Conservation (phyloP, 495 filamentous ascomycete species). For the Alectoria sarmentosa region DNA sequence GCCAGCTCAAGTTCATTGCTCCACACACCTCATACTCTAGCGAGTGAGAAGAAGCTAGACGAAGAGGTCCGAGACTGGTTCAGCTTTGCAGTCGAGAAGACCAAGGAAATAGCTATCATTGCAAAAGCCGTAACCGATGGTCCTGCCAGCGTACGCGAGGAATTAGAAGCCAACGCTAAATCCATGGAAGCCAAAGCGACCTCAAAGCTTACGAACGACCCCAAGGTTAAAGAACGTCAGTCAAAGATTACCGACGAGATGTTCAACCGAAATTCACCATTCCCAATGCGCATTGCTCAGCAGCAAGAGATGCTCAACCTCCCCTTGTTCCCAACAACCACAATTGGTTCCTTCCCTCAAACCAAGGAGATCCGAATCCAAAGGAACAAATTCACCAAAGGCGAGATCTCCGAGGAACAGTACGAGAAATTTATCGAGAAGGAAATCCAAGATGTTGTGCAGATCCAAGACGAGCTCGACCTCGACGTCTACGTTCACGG, state of each 20-base stretch:
- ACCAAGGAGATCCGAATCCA: conserved; percentile 95
- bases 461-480: conserved; percentile 95
- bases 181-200: conserved; percentile 80
- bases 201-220: conserved; percentile 92
- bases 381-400: conserved; percentile 97
- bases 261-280: conserved; percentile 88
- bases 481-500: conserved; percentile 97
- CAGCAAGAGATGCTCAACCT: conserved; percentile 86
- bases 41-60: conserved; percentile 94
- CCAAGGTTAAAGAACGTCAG: conserved; percentile 91
- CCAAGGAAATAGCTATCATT: conserved; percentile 79
- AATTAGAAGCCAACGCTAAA: conserved; percentile 92
- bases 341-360: conserved; percentile 98
- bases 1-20: conserved; percentile 95
- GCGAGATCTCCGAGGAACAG: conserved; percentile 81
- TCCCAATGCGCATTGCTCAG: conserved; percentile 71
- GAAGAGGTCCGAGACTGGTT: conserved; percentile 94
- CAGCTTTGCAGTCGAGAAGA: conserved; percentile 95
- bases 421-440: conserved; percentile 98
- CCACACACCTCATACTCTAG: conserved; percentile 95
- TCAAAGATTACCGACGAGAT: conserved; percentile 68
- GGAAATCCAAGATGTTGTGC: conserved; percentile 88
- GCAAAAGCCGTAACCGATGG: conserved; percentile 94
- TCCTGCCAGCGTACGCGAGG: conserved; percentile 71
- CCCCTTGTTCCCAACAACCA: conserved; percentile 96